Evolutionary conservation across 2,329 filamentous ascomycete species (phyloP).

Genomic region (Raffaelea ambrosiae): DNA sequence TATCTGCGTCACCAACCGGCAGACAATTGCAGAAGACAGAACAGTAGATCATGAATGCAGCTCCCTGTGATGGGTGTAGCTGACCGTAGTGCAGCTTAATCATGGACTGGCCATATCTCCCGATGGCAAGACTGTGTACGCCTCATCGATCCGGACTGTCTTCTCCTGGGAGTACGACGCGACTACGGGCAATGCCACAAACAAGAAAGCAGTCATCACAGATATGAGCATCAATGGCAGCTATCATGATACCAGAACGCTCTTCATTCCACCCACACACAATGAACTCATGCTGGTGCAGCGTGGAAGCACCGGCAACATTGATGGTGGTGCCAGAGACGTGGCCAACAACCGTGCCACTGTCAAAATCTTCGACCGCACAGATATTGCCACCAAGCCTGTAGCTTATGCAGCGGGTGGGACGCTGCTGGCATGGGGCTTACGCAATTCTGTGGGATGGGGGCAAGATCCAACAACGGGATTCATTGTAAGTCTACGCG

Average conservation of each 20-base stretch:
- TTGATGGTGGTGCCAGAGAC: slow-evolving; percentile 37
- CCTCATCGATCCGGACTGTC: slow-evolving; percentile 44
- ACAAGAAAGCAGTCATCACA: slow-evolving; percentile 39
- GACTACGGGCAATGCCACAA: slow-evolving; percentile 30
- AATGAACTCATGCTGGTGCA: slow-evolving; percentile 51
- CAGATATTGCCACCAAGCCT: slow-evolving; percentile 17
- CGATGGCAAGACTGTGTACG: slow-evolving; percentile 38
- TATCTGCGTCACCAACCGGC: slow-evolving; percentile 2
- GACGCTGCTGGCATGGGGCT: slow-evolving; percentile 53
- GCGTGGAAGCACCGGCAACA: slow-evolving; percentile 38
- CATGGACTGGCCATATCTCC: slow-evolving; percentile 39
- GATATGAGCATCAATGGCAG: slow-evolving; percentile 34
- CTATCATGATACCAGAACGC: slow-evolving; percentile 50
- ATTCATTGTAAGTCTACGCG: slow-evolving; percentile 41
- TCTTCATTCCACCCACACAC: slow-evolving; percentile 45
- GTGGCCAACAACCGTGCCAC: slow-evolving; percentile 47
- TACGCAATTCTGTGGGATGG: slow-evolving; percentile 59
- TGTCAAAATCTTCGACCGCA: slow-evolving; percentile 41
- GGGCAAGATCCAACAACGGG: slow-evolving; percentile 50
- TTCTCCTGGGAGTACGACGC: slow-evolving; percentile 55
- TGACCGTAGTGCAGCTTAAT: slow-evolving; percentile 28
- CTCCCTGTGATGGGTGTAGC: not conserved
- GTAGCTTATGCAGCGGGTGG: slow-evolving; percentile 37
- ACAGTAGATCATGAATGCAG: not conserved
- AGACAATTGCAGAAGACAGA: slow-evolving; percentile 11